Evolutionary conservation across 805 yeast species (phyloP).

Genomic region (Metschnikowia vanudenii): DNA sequence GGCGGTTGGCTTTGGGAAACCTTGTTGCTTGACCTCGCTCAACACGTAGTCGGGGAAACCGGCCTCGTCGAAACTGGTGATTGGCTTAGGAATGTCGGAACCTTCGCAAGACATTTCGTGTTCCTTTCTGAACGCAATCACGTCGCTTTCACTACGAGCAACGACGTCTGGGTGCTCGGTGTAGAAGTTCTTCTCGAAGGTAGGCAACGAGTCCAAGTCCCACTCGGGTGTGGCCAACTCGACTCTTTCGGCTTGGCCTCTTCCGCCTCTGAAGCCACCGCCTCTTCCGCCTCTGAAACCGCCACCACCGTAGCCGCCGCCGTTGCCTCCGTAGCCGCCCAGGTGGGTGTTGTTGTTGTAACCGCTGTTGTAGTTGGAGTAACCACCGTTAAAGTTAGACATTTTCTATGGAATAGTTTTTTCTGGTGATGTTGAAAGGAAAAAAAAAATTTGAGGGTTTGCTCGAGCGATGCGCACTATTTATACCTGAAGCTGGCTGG

Average conservation of each 20-base stretch:
- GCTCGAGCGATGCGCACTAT: neutral
- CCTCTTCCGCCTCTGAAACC: constrained; percentile 31
- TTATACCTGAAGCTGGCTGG: neutral
- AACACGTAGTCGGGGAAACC: constrained; percentile 96
- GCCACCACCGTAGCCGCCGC: constrained; percentile 22
- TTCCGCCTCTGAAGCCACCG: constrained; percentile 28
- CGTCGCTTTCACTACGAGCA: constrained; percentile 70
- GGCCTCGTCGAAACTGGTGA: constrained; percentile 90
- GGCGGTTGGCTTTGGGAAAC: constrained; percentile 91
- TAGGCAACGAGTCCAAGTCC: constrained; percentile 74
- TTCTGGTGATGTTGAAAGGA: neutral
- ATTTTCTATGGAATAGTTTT: constrained; percentile 2
- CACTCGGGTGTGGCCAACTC: constrained; percentile 73
- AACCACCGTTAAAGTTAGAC: constrained; percentile 23
- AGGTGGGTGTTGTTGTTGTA: constrained; percentile 19
- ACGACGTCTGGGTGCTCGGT: constrained; percentile 79
- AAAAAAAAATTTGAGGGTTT: constrained; percentile 2
- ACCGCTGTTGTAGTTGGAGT: constrained; percentile 35
- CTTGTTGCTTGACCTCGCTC: constrained; percentile 83
- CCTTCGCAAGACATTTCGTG: constrained; percentile 87
- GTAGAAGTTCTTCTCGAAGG: constrained; percentile 94
- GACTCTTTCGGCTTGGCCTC: constrained; percentile 41
- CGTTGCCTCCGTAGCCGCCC: constrained; percentile 22
- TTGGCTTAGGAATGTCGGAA: constrained; percentile 88
- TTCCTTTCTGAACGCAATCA: constrained; percentile 71